These are phyloP conservation scores for Colletotrichum lentis DNA, from an alignment of 2,329 filamentous ascomycete species.

Conservation along the genomic window DNA sequence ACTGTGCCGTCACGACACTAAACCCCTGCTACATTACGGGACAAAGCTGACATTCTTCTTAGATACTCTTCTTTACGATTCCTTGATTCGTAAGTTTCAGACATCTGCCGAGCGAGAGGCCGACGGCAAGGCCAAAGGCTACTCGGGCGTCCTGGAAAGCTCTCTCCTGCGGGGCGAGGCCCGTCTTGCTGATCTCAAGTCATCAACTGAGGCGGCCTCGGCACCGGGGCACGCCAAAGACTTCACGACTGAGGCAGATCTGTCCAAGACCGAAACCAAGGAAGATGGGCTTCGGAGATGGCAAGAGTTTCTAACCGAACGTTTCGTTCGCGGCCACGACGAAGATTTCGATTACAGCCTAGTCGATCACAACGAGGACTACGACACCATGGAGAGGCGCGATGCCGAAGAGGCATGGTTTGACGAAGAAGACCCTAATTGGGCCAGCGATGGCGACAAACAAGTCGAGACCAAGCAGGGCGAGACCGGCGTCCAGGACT, in stretches of 20 bases:
- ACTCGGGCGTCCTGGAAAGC: conserved; percentile 79
- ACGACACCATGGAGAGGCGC: conserved; percentile 68
- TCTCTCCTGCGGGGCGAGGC: conserved; percentile 80
- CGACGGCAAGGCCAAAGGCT: conserved; percentile 78
- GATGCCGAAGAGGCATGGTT: conserved; percentile 80
- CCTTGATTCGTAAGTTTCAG: conserved; percentile 79
- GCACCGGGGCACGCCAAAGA: background rate
- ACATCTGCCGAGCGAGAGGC: conserved; percentile 75
- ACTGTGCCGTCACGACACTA: too few relatives aligned
- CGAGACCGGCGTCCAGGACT: conserved; percentile 78
- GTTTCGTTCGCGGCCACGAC: conserved; percentile 79
- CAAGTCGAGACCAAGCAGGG: conserved; percentile 49
- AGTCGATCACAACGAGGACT: conserved; percentile 77
- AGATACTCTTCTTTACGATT: conserved; percentile 85
- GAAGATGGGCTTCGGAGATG: conserved; percentile 75
- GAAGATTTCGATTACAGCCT: conserved; percentile 77
- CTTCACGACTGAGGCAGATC: conserved; percentile 17
- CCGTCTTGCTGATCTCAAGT: conserved; percentile 66
- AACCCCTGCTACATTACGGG: background rate
- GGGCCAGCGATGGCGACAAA: conserved; percentile 59
- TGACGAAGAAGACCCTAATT: conserved; percentile 77
- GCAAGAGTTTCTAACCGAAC: conserved; percentile 74
- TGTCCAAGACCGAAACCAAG: conserved; percentile 61
- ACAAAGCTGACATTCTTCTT: background rate
- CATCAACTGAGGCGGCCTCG: conserved; percentile 1